Base-by-base conservation (phyloP, 225 moss, liverwort and hornwort species). In the Physcomitrium patens region DNA sequence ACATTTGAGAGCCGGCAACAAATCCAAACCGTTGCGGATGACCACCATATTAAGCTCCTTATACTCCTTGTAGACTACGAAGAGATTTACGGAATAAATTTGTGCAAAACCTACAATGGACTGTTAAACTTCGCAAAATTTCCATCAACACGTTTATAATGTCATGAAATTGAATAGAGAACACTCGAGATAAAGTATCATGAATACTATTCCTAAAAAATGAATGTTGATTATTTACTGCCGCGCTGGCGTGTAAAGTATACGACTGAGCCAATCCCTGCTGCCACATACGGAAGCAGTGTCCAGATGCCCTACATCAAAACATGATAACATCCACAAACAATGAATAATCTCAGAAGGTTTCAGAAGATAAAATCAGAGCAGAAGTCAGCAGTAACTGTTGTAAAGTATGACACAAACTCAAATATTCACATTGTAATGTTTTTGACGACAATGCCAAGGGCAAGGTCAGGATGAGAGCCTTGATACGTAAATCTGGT, bases 261-360 rank as follows among this genome's bases (percentile, higher is more conserved):
- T 58, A 86, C 70, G 2, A 78, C 41, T 27, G 95, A 90, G 16
- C 69, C 84, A 50, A 90, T 66, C 16, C 85, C 95, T 60, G 91
- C 91, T 58, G 86, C 85, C 11, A 71, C 62, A 45, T 93, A 93
- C 7, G 95, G 95, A 48, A 95, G 87, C 7, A 95, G 50, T 27
- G 93, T 95, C 95, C 93, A 95, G 10, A 83, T 81, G 44, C 91
- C 93, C 95, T 96, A 77, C 74, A 86, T 47, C 60, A 76, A 62
- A 60, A 73, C 10, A 6, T 24, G 4, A 49, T 8, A 46, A 48
- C 6, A 55, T 8, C 37, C 8, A 4, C 75, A 37, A 75, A 57
- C 2, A 44, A 42, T 15, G 53, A 44, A 72, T 10, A 31, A 44
- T 20, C 61, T 62, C 71, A 47, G 48, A 14, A 42, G 16, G 23